Evolutionary conservation across 2,329 filamentous ascomycete genomes (phyloP).

Genomic region (Dactylellina leptospora): DNA sequence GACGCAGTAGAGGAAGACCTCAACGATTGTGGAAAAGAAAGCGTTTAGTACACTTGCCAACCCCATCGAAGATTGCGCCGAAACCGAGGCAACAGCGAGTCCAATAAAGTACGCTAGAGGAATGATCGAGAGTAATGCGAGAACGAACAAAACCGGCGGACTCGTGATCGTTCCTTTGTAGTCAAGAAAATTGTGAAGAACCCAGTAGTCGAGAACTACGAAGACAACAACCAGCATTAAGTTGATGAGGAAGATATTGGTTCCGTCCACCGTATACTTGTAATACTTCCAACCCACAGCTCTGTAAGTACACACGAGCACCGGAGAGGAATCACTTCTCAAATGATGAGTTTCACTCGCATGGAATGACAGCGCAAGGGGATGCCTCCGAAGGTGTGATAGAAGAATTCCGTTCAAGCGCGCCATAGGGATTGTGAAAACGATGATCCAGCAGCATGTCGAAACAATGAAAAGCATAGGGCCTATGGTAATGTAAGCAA

Average conservation of each 20-base stretch:
- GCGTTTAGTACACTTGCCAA: slow-evolving; percentile 96
- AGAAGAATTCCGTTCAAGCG: slow-evolving; percentile 90
- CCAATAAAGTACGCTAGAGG: slow-evolving; percentile 98
- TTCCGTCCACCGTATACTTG: slow-evolving; percentile 99
- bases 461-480: slow-evolving; percentile 87
- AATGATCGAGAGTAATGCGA: slow-evolving; percentile 89
- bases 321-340: slow-evolving; percentile 71
- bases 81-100: slow-evolving; percentile 97
- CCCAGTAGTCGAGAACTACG: slow-evolving; percentile 89
- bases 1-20: slow-evolving; percentile 97
- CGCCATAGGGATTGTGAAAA: slow-evolving; percentile 99
- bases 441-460: slow-evolving; percentile 90
- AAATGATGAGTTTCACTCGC: slow-evolving; percentile 78
- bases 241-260: slow-evolving; percentile 99
- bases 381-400: slow-evolving; percentile 89
- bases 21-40: slow-evolving; percentile 96
- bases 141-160: slow-evolving; percentile 83
- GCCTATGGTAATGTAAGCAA: slow-evolving; percentile 63
- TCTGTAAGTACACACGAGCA: slow-evolving; percentile 94
- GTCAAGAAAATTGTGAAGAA: slow-evolving; percentile 65
- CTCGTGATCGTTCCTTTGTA: slow-evolving; percentile 74
- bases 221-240: slow-evolving; percentile 92
- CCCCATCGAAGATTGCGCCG: slow-evolving; percentile 97
- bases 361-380: slow-evolving; percentile 90
- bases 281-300: slow-evolving; percentile 95